Conservation (phyloP, 139 green algal species). For the Raphidocelis subcapitata region DNA sequence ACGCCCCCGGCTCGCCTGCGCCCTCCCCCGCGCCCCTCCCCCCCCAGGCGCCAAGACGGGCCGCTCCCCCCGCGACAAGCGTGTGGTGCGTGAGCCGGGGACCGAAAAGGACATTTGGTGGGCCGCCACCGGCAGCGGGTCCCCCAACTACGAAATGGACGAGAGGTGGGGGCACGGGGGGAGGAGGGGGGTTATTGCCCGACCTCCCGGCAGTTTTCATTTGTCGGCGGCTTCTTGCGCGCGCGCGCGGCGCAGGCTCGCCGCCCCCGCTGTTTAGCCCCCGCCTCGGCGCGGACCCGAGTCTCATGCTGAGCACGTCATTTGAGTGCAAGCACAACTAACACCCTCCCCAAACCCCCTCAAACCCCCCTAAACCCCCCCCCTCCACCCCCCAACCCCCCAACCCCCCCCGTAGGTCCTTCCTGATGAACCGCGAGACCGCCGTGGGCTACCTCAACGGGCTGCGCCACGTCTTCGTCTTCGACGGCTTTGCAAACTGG, state of each 20-base stretch:
- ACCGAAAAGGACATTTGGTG: constrained; percentile 82
- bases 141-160: constrained; percentile 85
- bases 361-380: neutral
- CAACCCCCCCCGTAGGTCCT: constrained; percentile 50
- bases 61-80: constrained; percentile 91
- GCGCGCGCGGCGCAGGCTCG: neutral
- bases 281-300: too few species aligned
- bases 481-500: constrained; percentile 90
- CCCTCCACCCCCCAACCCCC: neutral
- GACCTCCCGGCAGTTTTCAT: neutral
- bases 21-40: too few species aligned
- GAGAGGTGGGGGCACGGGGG: constrained; percentile 43
- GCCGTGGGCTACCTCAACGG: constrained; percentile 92
- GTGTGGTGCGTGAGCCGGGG: constrained; percentile 78
- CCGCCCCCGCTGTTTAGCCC: too few species aligned
- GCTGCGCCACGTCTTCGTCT: constrained; percentile 77
- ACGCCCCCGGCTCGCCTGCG: neutral
- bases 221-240: neutral
- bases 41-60: constrained; percentile 86
- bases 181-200: neutral
- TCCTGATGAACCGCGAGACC: constrained; percentile 80
- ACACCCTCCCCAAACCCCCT: neutral
- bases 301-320: too few species aligned
- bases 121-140: constrained; percentile 38
- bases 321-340: too few species aligned